A percentile compares a stretch with the other conserved stretches of the same genome.
Conservation (phyloP, 257 asterid species). For the Sherardia arvensis region DNA sequence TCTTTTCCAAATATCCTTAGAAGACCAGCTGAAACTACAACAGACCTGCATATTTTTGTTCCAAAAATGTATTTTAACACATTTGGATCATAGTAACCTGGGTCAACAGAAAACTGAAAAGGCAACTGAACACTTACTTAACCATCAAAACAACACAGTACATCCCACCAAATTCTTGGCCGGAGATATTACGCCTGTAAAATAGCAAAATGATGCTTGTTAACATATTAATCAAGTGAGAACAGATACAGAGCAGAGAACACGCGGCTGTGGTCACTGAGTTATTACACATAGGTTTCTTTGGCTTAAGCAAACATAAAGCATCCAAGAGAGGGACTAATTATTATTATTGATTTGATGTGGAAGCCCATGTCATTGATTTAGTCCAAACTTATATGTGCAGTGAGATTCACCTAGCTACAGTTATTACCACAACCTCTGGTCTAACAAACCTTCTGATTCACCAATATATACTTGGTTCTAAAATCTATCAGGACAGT, state of each 20-base stretch:
- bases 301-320: not conserved
- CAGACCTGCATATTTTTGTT: conserved; percentile 44
- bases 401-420: not conserved
- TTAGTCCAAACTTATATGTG: not conserved
- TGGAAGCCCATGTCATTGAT: not conserved
- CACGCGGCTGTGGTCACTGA: too few species aligned
- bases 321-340: not conserved
- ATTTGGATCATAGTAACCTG: not conserved
- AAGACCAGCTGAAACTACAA: conserved; percentile 95
- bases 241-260: not conserved
- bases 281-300: not conserved
- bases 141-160: conserved; percentile 78
- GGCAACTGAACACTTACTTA: conserved; percentile 43
- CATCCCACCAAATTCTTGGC: conserved; percentile 99
- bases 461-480: not conserved
- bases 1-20: conserved; percentile 81
- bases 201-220: not conserved
- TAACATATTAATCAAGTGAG: not conserved
- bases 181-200: conserved; percentile 94
- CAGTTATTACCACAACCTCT: not conserved
- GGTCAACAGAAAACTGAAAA: not conserved
- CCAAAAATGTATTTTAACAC: not conserved
- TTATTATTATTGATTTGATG: not conserved
- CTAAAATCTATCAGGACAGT: not conserved
- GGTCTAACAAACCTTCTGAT: not conserved